These are phyloP conservation scores for Candida ulmi DNA, from an alignment of 805 yeast species.

Conservation along the genomic window DNA sequence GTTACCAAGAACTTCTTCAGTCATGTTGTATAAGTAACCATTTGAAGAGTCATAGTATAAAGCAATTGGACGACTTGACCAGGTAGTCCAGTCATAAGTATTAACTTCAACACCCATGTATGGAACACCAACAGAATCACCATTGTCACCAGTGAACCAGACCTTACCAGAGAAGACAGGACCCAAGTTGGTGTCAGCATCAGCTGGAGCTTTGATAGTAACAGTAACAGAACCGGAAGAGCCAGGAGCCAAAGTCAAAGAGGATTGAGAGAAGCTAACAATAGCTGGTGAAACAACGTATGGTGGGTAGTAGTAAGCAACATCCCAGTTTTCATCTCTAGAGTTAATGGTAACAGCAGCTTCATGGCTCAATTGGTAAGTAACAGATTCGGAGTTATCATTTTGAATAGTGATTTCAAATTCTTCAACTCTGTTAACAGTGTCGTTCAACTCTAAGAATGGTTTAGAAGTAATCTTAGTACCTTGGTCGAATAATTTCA, in stretches of 20 bases:
- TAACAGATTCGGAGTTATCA: constrained; percentile 5
- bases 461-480: constrained; percentile 5
- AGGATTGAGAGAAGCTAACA: constrained; percentile 2
- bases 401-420: constrained; percentile 9
- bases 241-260: constrained; percentile 11
- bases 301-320: constrained; percentile 7
- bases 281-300: constrained; percentile 3
- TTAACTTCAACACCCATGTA: constrained; percentile 14
- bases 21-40: constrained; percentile 4
- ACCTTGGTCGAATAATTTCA: constrained; percentile 6
- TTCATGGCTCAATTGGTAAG: constrained; percentile 5
- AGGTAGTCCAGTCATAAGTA: constrained; percentile 8
- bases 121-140: constrained; percentile 11
- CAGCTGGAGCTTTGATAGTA: constrained; percentile 5
- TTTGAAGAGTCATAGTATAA: constrained; percentile 4
- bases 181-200: constrained; percentile 2
- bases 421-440: constrained; percentile 9
- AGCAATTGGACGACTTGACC: constrained; percentile 1
- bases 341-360: constrained; percentile 6
- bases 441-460: constrained; percentile 10
- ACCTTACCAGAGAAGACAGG: constrained; percentile 11
- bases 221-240: constrained; percentile 7
- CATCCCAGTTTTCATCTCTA: constrained; percentile 2
- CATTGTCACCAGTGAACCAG: constrained; percentile 11
- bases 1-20: background rate